These are phyloP conservation scores for Aspergillus kassunensis DNA, from an alignment of 495 filamentous ascomycete species.

Conservation along the genomic window DNA sequence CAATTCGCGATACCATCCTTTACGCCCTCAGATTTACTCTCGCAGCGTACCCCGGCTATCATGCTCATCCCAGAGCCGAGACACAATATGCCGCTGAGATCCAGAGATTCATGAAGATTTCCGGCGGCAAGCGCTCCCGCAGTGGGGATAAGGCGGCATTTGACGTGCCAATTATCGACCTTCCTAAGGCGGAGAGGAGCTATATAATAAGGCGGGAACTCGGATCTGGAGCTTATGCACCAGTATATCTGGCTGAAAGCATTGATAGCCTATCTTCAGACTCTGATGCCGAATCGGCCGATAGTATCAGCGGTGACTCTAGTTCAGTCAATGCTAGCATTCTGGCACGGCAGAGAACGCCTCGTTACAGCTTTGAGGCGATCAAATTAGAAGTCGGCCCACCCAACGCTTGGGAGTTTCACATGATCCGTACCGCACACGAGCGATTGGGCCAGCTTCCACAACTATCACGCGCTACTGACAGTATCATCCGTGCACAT, in stretches of 20 bases:
- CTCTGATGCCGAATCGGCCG: conserved; percentile 41
- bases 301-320: conserved; percentile 20
- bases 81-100: conserved; percentile 68
- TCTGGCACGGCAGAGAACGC: conserved; percentile 16
- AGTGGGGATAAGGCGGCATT: conserved; percentile 50
- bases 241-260: conserved; percentile 87
- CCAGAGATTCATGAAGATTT: conserved; percentile 70
- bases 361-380: conserved; percentile 65
- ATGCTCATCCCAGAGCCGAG: conserved; percentile 55
- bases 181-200: conserved; percentile 51
- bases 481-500: conserved; percentile 74
- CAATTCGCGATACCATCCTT: conserved; percentile 69
- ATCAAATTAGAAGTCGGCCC: conserved; percentile 86
- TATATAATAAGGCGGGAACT: conserved; percentile 86
- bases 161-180: conserved; percentile 61
- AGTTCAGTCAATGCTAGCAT: conserved; percentile 11
- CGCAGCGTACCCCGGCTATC: conserved; percentile 69
- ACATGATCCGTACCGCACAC: conserved; percentile 83
- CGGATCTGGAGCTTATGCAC: conserved; percentile 88
- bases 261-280: conserved; percentile 43
- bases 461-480: conserved; percentile 52
- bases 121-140: conserved; percentile 56
- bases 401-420: conserved; percentile 89
- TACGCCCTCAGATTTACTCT: conserved; percentile 66
- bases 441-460: conserved; percentile 57